Base-by-base conservation (phyloP, 495 filamentous ascomycete species). In the Aspergillus ellipticus region DNA sequence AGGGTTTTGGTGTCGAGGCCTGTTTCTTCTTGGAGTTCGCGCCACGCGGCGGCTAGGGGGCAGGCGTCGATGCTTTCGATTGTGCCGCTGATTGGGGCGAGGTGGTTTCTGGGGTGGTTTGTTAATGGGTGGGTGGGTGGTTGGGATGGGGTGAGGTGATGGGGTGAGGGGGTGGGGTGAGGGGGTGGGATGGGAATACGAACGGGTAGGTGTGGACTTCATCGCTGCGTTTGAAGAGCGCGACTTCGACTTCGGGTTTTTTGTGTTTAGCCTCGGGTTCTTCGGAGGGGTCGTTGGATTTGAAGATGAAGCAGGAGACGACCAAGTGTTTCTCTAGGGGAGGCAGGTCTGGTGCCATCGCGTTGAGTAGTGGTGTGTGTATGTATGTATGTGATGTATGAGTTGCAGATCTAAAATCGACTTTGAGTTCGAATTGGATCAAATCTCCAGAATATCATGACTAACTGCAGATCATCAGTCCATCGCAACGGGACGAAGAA, bases 21-120 rank as follows among this genome's bases (percentile, higher is more conserved):
- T 0, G 85, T 88, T 60, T 88, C 85, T 68, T 89, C 85, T 4
- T 59, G 51, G 13, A 89, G 67, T 61, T 87, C 85, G 19, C 85
- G 79, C 74, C 79, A 81, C 43, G 86, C 86, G 0, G 84, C 76
- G 2, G 68, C 62, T 17, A 83, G 56, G 0, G 84, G 79, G 8
- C 64, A 70, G 0, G 66, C 53, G 58, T 88, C 86, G 2, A 60
- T 51, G 11, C 63, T 11, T 3, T 83, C 77, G 56, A 89, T 81
- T 43, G 68, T 75, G 33, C 86, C 86, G 3, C 82, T 81, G n/a
- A 86, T 83, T 0, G 83, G 78, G 4, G 79, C 84, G 22, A 81
- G 68, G 55, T 75, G 77, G 56, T 84, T 71, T 22, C 80, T 81
- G 49, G 13, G 6, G 42, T 2, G 19, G 41, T 4, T 26, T 5